Conservation (phyloP, 2,329 filamentous ascomycete species). For the Fusarium goolgardi region DNA sequence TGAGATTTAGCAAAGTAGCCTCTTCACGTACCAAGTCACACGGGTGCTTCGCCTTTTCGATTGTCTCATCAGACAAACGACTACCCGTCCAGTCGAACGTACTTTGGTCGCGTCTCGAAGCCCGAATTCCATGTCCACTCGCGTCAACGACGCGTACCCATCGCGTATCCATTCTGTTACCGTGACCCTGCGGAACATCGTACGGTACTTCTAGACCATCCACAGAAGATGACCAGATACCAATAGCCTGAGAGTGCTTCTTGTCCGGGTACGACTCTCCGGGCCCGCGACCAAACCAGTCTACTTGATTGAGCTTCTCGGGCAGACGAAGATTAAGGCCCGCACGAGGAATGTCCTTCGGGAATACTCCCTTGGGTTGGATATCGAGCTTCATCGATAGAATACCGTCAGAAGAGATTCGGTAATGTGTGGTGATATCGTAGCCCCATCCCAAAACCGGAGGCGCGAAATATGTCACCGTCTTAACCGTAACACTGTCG, state of each 20-base stretch:
- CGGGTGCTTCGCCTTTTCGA: constrained; percentile 18
- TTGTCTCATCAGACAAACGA: not conserved
- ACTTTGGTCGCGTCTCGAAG: not conserved
- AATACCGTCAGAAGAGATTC: not conserved
- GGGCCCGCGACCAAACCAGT: constrained; percentile 12
- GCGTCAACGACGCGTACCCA: constrained; percentile 3
- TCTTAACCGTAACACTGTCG: not conserved
- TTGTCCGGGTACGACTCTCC: constrained; percentile 22
- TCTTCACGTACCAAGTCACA: constrained; percentile 4
- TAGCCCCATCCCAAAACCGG: constrained; percentile 22
- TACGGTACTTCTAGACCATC: constrained; percentile 3
- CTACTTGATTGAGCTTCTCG: not conserved
- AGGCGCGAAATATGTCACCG: constrained; percentile 4
- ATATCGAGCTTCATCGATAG: not conserved
- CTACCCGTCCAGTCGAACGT: constrained; percentile 9
- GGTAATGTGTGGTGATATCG: constrained; percentile 4
- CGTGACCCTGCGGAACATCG: not conserved
- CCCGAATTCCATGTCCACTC: not conserved
- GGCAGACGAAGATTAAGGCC: constrained; percentile 14
- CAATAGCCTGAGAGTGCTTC: not conserved
- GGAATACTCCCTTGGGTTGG: not conserved
- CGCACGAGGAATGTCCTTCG: constrained; percentile 2
- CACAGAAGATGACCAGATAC: not conserved
- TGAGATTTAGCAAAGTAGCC: constrained; percentile 8
- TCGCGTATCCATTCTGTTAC: constrained; percentile 17